Evolutionary conservation across 2,329 filamentous ascomycete species (phyloP).

Genomic region (Aspergillus sclerotialis): DNA sequence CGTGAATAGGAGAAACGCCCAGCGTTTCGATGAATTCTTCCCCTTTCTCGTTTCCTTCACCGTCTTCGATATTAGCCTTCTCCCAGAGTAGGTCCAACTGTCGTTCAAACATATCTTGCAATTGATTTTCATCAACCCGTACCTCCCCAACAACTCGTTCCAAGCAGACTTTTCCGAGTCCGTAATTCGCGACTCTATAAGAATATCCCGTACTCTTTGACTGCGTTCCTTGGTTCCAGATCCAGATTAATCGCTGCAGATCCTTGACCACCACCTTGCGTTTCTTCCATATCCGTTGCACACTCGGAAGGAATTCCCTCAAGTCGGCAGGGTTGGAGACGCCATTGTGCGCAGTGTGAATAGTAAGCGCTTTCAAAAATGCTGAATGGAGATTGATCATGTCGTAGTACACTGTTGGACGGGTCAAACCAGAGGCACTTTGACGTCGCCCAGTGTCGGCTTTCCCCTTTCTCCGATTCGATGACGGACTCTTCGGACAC

Average conservation of each 20-base stretch:
- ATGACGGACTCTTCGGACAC: not conserved
- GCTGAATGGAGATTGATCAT: constrained; percentile 58
- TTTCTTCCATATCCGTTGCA: constrained; percentile 67
- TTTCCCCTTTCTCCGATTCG: constrained; percentile 34
- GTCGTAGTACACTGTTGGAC: constrained; percentile 35
- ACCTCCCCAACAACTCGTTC: constrained; percentile 18
- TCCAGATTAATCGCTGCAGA: constrained; percentile 58
- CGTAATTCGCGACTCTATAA: constrained; percentile 36
- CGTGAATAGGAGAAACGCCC: constrained; percentile 28
- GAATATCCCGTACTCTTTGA: constrained; percentile 8
- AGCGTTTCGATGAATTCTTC: constrained; percentile 26
- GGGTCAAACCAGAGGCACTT: constrained; percentile 1
- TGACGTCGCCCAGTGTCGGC: constrained; percentile 7
- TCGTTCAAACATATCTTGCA: constrained; percentile 46
- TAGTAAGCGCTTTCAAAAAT: constrained; percentile 60
- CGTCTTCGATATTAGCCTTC: constrained; percentile 25
- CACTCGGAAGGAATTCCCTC: constrained; percentile 52
- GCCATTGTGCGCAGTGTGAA: constrained; percentile 66
- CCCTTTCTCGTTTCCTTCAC: constrained; percentile 25
- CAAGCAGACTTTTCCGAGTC: constrained; percentile 32
- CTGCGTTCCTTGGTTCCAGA: constrained; percentile 43
- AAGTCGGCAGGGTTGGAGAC: constrained; percentile 57
- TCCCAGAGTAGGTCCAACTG: constrained; percentile 41
- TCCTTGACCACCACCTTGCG: constrained; percentile 59
- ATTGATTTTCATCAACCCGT: constrained; percentile 32